Conservation (phyloP, 257 asterid genomes). For the Solanum raphanifolium region DNA sequence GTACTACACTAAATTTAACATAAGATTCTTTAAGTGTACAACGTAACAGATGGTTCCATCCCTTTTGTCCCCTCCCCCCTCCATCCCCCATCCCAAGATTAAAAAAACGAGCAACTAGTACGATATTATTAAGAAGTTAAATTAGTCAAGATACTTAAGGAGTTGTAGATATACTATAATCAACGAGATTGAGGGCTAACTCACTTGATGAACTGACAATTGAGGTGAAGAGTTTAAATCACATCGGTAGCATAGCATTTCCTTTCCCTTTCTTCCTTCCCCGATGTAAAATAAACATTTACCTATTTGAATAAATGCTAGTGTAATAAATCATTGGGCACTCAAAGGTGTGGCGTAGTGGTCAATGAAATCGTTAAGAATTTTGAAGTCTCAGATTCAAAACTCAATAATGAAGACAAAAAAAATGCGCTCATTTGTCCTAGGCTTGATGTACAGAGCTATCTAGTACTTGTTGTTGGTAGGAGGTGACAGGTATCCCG, state of each 20-base stretch:
- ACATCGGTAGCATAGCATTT: not conserved
- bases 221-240: not conserved
- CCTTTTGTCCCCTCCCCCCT: not conserved
- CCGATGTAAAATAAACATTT: not conserved
- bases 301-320: not conserved
- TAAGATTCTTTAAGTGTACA: not conserved
- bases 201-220: not conserved
- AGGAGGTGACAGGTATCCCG: accelerated
- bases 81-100: not conserved
- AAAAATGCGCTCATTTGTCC: not conserved
- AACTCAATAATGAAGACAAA: too few relatives aligned
- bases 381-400: too few relatives aligned
- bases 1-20: not conserved
- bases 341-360: not conserved
- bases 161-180: too few relatives aligned
- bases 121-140: too few relatives aligned
- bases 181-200: not conserved
- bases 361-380: too few relatives aligned
- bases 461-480: not conserved
- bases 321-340: not conserved
- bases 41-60: not conserved
- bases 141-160: too few relatives aligned
- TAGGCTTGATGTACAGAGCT: not conserved
- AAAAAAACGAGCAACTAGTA: not conserved
- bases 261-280: not conserved